Base-by-base conservation (phyloP, 768 basidiomycete species). In the Boletus tylopilopsis region DNA sequence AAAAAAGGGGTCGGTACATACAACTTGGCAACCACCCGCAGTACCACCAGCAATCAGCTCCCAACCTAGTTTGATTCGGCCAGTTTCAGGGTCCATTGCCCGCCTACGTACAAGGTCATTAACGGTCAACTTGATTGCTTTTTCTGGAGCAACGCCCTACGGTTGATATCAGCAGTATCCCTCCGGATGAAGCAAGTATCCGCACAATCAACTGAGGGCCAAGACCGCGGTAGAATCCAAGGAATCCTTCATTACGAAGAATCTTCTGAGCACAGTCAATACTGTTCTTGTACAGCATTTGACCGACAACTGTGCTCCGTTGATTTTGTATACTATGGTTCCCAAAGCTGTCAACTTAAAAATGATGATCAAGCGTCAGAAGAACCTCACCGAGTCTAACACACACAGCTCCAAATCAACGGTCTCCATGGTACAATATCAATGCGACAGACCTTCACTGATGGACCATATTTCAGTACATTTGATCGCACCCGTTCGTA, bases 11-110 rank as follows among this genome's bases (percentile, higher is more conserved):
- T 39, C 24, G 33, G 23, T 45, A 83, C 90, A 54, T 68, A 96
- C 94, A 64, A 99, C 96, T 85, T 99, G 96, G 65, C 91, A 94
- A 62, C 87, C 96, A 64, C 96, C 96, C 33, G 96, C 96, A 32
- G 79, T 74, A 59, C 88, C 96, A 72, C 96, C 96, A 29, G 95
- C 95, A 6, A 90, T 50, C 16, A 98, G 58, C 70, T 99, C 96
- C 90, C 91, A 94, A n/a, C 61, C 59, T n/a, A 96, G 63, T 50
- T 85, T 81, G 68, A 99, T 99, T 47, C 92, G 80, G 12, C 96
- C 96, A 10, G 96, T 99, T 68, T 95, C 93, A 21, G 94, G 91
- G 69, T 99, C 94, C 71, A 83, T 95, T 10, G 85, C 84, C 43
- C 81, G 79, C 22, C 80, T 76, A 29, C 96, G 84, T 21, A 99